Evolutionary conservation across 305 asterid genomes (phyloP).

Genomic region (Withania somnifera): DNA sequence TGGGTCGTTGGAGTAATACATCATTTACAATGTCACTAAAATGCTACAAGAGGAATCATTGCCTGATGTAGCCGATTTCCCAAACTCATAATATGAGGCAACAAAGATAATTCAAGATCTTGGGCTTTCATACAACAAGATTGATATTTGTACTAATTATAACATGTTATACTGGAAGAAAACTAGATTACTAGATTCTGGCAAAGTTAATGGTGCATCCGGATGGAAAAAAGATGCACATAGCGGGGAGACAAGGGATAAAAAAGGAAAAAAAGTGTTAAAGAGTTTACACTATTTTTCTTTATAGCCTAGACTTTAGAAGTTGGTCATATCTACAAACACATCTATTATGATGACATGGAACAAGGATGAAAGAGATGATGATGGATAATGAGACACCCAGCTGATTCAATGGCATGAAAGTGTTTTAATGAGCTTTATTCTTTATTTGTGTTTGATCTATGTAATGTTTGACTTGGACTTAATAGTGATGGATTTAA

Average conservation of each 20-base stretch:
- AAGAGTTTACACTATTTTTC: not conserved
- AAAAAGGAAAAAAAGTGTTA: too few species aligned
- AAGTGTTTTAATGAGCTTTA: not conserved
- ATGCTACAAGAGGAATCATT: not conserved
- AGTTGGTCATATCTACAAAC: not conserved
- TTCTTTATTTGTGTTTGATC: too few species aligned
- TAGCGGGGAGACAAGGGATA: not conserved
- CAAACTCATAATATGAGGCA: not conserved
- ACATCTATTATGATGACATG: not conserved
- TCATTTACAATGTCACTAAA: too few species aligned
- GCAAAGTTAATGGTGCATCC: not conserved
- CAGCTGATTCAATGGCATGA: not conserved
- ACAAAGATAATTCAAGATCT: too few species aligned
- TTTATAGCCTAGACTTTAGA: not conserved
- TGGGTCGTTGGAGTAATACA: too few species aligned
- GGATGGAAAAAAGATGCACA: not conserved
- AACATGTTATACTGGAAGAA: not conserved
- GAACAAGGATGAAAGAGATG: not conserved
- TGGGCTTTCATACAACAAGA: not conserved
- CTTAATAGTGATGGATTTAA: too few species aligned
- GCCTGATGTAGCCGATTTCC: not conserved
- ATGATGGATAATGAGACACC: not conserved
- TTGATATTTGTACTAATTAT: not conserved
- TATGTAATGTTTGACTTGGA: too few species aligned
- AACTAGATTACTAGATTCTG: not conserved